Conservation (phyloP, 345 rosid genomes). For the Eutrema yunnanense region DNA sequence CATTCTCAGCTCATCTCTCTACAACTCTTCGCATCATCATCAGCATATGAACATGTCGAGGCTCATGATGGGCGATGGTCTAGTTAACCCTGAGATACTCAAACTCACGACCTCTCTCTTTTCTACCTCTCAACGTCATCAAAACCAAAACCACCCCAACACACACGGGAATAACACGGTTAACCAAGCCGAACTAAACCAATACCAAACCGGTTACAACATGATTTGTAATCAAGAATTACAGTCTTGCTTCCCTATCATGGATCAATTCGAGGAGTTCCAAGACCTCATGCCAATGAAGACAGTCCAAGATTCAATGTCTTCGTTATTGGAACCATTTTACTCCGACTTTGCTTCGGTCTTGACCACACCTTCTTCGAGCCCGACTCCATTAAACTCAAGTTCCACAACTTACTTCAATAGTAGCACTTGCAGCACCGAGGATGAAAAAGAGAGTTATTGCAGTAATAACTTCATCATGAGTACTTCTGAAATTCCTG, state of each 20-base stretch:
- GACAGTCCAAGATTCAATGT: constrained; percentile 2
- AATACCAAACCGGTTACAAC: constrained; percentile 31
- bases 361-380: constrained; percentile 45
- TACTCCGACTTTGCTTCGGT: constrained; percentile 34
- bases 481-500: constrained; percentile 36
- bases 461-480: constrained; percentile 30
- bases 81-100: constrained; percentile 27
- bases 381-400: constrained; percentile 54
- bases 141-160: constrained; percentile 15
- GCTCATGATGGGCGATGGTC: constrained; percentile 26
- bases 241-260: constrained; percentile 27
- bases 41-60: constrained; percentile 26
- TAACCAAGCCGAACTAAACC: constrained; percentile 23
- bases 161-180: neutral
- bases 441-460: constrained; percentile 59
- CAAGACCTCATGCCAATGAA: constrained; percentile 1
- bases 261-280: constrained; percentile 10
- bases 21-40: constrained; percentile 29
- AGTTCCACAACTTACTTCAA: constrained; percentile 33
- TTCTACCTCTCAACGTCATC: constrained; percentile 3
- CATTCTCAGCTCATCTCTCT: constrained; percentile 32
- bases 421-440: constrained; percentile 41
- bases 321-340: constrained; percentile 29
- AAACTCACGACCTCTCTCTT: constrained; percentile 22
- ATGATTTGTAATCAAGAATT: constrained; percentile 29